Evolutionary conservation across 352 stramenopile species (phyloP).

Genomic region (Phytophthora nicotianae): DNA sequence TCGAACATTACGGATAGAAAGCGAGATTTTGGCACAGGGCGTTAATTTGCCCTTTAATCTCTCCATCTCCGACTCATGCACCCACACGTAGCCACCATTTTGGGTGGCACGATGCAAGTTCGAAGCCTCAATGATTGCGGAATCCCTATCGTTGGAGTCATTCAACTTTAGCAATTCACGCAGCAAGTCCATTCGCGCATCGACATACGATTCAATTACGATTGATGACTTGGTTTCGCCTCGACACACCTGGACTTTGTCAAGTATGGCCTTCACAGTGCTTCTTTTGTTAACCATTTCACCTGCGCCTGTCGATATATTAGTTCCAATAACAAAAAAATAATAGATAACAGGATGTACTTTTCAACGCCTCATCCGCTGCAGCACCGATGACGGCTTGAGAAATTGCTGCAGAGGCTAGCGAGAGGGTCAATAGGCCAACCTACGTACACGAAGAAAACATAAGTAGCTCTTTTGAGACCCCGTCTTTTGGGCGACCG

Average conservation of each 20-base stretch:
- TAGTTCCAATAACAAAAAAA: neutral
- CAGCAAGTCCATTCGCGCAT: neutral
- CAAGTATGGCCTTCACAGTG: neutral
- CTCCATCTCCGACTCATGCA: too few species aligned
- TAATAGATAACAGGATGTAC: slow-evolving; percentile 11
- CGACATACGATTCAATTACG: neutral
- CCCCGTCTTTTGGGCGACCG: neutral
- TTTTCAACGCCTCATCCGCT: neutral
- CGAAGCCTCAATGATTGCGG: too few species aligned
- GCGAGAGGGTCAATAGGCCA: slow-evolving; percentile 5
- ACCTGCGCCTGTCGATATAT: neutral
- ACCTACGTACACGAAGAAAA: neutral
- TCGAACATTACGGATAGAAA: too few species aligned
- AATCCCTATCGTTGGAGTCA: too few species aligned
- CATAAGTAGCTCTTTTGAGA: neutral
- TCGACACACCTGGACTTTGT: neutral
- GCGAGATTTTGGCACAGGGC: too few species aligned
- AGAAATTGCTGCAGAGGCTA: slow-evolving; percentile 8
- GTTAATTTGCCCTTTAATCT: too few species aligned
- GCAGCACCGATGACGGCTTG: neutral
- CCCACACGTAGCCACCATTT: too few species aligned
- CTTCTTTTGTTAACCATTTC: neutral
- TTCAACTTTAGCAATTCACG: too few species aligned
- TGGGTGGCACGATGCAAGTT: too few species aligned
- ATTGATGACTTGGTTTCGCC: neutral